phyloP scores from a whole-genome alignment of 2,329 filamentous ascomycete species.

The Lasiodiplodia sp. region DNA sequence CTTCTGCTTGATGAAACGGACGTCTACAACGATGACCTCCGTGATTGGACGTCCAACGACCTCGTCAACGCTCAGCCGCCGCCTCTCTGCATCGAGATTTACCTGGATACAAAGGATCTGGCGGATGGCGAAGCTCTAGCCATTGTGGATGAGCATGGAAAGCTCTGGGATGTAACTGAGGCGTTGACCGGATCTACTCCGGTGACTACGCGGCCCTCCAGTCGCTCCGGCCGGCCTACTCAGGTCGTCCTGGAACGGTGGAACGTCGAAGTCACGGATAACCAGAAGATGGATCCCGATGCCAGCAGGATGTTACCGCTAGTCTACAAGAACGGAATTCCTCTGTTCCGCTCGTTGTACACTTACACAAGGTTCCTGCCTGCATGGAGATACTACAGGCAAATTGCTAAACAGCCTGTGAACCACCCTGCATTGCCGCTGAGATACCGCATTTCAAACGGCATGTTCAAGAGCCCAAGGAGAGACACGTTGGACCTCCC shows the following conservation, averaged over 20 bases:
- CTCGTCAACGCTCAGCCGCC: constrained; percentile 79
- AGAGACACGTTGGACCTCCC: constrained; percentile 76
- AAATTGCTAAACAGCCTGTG: constrained; percentile 72
- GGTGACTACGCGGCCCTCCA: constrained; percentile 56
- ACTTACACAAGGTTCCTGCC: constrained; percentile 83
- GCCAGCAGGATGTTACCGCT: constrained; percentile 67
- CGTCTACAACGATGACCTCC: constrained; percentile 80
- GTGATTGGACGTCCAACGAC: constrained; percentile 81
- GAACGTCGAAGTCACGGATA: constrained; percentile 80
- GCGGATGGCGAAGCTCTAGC: constrained; percentile 87
- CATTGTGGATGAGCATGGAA: constrained; percentile 85
- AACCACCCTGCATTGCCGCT: constrained; percentile 71
- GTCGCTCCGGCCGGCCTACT: constrained; percentile 55
- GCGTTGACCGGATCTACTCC: constrained; percentile 72
- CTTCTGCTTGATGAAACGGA: constrained; percentile 93
- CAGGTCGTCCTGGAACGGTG: constrained; percentile 91
- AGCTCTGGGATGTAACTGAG: constrained; percentile 90
- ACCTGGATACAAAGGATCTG: constrained; percentile 79
- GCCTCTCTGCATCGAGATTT: constrained; percentile 88
- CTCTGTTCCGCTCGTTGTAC: constrained; percentile 90
- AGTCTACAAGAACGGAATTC: constrained; percentile 96
- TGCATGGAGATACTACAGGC: constrained; percentile 83
- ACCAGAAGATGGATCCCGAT: constrained; percentile 58
- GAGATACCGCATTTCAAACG: constrained; percentile 79
- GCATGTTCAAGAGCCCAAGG: constrained; percentile 59